These are phyloP conservation scores for Croton laevigatus DNA, from an alignment of 441 rosid species.

Conservation along the genomic window DNA sequence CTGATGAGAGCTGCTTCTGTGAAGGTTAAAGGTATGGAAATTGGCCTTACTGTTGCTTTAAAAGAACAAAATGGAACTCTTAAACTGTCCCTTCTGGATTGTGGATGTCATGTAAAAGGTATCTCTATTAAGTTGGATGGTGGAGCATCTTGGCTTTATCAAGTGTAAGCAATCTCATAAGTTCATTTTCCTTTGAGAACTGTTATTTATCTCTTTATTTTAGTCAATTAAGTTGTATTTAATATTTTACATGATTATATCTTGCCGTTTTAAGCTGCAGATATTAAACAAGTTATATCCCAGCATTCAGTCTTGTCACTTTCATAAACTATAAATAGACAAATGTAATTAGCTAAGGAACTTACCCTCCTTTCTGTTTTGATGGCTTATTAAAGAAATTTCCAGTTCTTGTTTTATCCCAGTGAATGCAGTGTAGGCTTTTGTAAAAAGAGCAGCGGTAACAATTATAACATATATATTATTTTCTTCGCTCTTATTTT, in stretches of 20 bases:
- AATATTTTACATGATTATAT: background rate
- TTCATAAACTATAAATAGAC: background rate
- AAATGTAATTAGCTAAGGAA: background rate
- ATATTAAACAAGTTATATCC: background rate
- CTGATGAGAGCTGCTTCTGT: slow-evolving; percentile 25
- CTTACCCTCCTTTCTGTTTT: background rate
- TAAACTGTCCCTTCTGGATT: slow-evolving; percentile 43
- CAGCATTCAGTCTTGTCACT: background rate
- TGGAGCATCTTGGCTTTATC: slow-evolving; percentile 89
- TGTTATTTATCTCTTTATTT: background rate
- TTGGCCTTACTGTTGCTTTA: slow-evolving; percentile 37
- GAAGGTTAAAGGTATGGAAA: slow-evolving; percentile 70
- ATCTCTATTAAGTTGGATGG: slow-evolving; percentile 61
- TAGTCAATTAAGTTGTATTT: background rate
- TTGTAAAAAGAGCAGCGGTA: background rate
- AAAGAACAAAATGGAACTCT: slow-evolving; percentile 49
- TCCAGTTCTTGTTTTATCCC: background rate
- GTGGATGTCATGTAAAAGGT: slow-evolving; percentile 52
- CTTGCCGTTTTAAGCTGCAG: background rate
- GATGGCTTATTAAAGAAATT: background rate
- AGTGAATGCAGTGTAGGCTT: background rate
- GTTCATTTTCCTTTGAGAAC: slow-evolving; percentile 6
- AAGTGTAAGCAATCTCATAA: slow-evolving; percentile 45
- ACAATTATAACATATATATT: background rate
- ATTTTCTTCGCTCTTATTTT: background rate